Conservation (phyloP, 1,139 yeast species). For the Pichia sp. region DNA sequence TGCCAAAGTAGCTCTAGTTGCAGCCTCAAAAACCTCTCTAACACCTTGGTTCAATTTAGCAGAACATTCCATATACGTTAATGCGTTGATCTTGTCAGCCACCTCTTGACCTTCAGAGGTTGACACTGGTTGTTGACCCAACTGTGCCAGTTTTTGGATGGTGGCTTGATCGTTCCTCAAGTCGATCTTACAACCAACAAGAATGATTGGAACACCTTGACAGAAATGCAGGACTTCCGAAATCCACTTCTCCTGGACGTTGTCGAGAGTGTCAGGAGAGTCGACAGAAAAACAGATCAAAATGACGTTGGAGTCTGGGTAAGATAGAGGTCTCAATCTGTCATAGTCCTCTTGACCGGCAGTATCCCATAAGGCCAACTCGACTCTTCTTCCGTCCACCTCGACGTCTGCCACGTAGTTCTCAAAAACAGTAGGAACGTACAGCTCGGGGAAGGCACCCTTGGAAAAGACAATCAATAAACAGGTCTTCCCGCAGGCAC, state of each 20-base stretch:
- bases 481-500: constrained; percentile 86
- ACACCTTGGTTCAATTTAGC: constrained; percentile 91
- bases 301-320: constrained; percentile 90
- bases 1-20: constrained; percentile 81
- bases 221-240: constrained; percentile 92
- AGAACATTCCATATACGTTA: constrained; percentile 86
- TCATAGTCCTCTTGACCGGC: constrained; percentile 98
- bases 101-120: constrained; percentile 77
- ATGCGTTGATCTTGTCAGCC: constrained; percentile 84
- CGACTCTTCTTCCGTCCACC: constrained; percentile 91
- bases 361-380: constrained; percentile 95
- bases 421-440: constrained; percentile 93
- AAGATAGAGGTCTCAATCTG: constrained; percentile 87
- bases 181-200: constrained; percentile 91
- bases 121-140: constrained; percentile 72
- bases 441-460: constrained; percentile 94
- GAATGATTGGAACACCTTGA: constrained; percentile 89
- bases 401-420: constrained; percentile 93
- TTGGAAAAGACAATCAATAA: constrained; percentile 81
- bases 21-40: constrained; percentile 86
- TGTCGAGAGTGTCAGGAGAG: constrained; percentile 87
- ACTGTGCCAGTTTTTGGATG: constrained; percentile 68
- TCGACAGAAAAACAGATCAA: constrained; percentile 89
- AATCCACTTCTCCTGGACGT: constrained; percentile 93
- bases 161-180: constrained; percentile 79